Base-by-base conservation (phyloP, 2,329 filamentous ascomycete genomes). In the Fusarium sp. region DNA sequence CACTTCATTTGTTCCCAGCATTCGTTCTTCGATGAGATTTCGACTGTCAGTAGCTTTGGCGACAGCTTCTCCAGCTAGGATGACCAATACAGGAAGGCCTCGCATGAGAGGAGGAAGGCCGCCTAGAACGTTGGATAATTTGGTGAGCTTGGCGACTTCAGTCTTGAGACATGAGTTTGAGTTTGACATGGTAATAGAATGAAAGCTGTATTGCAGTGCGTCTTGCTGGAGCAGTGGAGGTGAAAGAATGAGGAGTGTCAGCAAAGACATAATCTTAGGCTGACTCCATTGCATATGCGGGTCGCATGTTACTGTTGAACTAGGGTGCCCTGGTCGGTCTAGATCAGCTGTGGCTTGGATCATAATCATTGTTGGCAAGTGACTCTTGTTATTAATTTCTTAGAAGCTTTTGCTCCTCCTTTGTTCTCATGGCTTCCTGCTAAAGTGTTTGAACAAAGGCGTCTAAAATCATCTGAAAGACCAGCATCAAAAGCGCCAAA, bases 51-150 rank as follows among this genome's bases (percentile, higher is more conserved):
- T 77, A 2, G 61, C 63, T 64, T 75, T 74, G 1, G 70, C 60
- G 18, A 74, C 54, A 5, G 70, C 73, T 35, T 69, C 73, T 0
- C 75, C 73, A 0, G 75, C 73, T 33, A 77, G 40, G 5, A 77
- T 58, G 11, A 71, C 73, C 3, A 77, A 45, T 1, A 71, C 66
- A 0, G 73, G 75, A 25, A 77, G 71, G 11, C 66, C 69, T 60
- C 75, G 69, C 33, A 76, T 68, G 1, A 77, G 18, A 6, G 71
- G 65, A 2, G 75, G 69, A 0, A 77, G 63, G 3, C 75, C 75
- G 2, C 63, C 71, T 63, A 77, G 75, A 1, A 77, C 25, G 6
- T 76, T 77, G 50, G 66, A 73, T 8, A 77, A 31, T 27, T 66
- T 75, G 50, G 75, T 71, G 1, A 68, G n/a, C 14, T 66, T 77